Percentiles rank a stretch among this genome's conserved stretches.
Conservation (phyloP, 768 basidiomycete species). For the Hericium rajendrae region DNA sequence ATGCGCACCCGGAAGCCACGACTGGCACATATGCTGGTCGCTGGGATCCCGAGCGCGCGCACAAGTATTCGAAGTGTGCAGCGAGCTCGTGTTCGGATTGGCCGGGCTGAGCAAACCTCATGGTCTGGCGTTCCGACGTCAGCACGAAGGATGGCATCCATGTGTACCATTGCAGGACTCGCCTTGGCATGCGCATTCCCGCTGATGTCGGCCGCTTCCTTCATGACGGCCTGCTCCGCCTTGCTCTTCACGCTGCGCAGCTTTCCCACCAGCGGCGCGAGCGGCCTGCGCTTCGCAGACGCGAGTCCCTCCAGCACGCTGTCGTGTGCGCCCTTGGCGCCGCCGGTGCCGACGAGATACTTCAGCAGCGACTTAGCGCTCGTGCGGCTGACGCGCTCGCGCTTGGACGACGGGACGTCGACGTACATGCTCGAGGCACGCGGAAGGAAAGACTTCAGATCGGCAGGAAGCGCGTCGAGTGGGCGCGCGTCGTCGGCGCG, state of each 20-base stretch:
- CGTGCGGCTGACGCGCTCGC: background rate
- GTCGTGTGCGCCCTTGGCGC: slow-evolving; percentile 40
- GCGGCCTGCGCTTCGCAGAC: slow-evolving; percentile 33
- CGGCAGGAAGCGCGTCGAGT: slow-evolving; percentile 43
- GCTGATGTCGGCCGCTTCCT: slow-evolving; percentile 80
- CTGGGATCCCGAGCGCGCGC: slow-evolving; percentile 69
- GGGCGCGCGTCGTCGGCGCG: slow-evolving; percentile 65
- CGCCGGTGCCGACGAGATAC: slow-evolving; percentile 15
- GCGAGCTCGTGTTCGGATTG: slow-evolving; percentile 51
- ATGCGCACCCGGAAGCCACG: slow-evolving; percentile 76
- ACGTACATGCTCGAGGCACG: slow-evolving; percentile 37
- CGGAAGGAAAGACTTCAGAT: slow-evolving; percentile 47
- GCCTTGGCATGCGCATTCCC: slow-evolving; percentile 79
- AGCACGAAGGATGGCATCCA: background rate
- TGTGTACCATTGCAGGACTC: background rate
- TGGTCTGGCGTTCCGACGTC: slow-evolving; percentile 44
- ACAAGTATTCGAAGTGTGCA: slow-evolving; percentile 87
- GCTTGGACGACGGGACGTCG: slow-evolving; percentile 21
- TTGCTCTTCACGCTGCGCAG: slow-evolving; percentile 73
- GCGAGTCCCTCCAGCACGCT: slow-evolving; percentile 45
- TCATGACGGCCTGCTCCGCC: slow-evolving; percentile 73
- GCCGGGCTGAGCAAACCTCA: slow-evolving; percentile 60
- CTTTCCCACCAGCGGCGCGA: slow-evolving; percentile 62
- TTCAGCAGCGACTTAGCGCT: slow-evolving; percentile 3
- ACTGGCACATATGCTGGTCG: slow-evolving; percentile 97